Evolutionary conservation across 345 rosid species (phyloP), one percentile per base, ranked within the genome.

Genomic region (Clarkia xantiana): DNA sequence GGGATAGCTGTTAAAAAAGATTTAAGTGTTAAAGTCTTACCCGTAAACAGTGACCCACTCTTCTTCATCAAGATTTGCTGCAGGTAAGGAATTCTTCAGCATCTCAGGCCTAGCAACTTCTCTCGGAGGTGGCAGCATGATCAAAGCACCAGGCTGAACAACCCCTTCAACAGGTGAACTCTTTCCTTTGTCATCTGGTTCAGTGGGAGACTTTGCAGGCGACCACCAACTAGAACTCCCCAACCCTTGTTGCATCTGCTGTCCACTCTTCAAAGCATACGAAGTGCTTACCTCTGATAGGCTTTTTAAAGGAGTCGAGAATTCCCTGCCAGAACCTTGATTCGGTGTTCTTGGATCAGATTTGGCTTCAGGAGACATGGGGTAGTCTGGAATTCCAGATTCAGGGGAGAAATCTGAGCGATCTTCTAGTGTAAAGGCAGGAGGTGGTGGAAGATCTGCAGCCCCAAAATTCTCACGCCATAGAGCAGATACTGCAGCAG

Each of bases 11-110:
- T 29, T 29, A 10, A 29, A 29, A 29, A 53, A 53, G 46, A 39
- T 11, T n/a, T 20, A 22, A 8, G 39, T 41, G 57, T 10, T 41
- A 7, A 45, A 45, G 49, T 43, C 43, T 54, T 80, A 86, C 98
- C 98, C 98, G 63, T 84, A 91, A 56, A 91, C 95, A 44, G 98
- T 91, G 64, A 86, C 84, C 98, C 98, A 91, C 63, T 86, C 93
- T 76, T 86, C 98, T 67, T 82, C 95, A 22, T 86, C 80, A 56
- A 86, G 73, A 47, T 75, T 78, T 44, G 86, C 95, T 0, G 79
- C 73, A 14, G 94, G 87, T 54, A 84, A 49, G 60, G 69, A 49
- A 62, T 70, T 90, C 63, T 67, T 69, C 74, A 76, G 87, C 61
- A 75, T 67, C 72, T 86, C 96, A 0, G 98, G 98, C 71, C 94